These are phyloP conservation scores for Jatropha multifida DNA, from an alignment of 441 rosid genomes.

Conservation along the genomic window DNA sequence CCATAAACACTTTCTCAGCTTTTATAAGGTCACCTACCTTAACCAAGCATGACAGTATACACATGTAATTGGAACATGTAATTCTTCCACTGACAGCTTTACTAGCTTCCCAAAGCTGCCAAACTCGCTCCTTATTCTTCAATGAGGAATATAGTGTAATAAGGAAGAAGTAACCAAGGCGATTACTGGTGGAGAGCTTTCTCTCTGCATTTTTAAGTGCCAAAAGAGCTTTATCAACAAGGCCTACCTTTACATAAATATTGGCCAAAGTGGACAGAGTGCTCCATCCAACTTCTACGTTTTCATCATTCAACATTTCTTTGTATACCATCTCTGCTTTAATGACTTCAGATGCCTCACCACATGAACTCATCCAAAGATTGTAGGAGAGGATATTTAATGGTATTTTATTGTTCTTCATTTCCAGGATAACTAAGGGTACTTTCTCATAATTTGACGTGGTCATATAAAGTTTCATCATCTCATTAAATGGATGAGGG, in stretches of 20 bases:
- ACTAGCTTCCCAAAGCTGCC: slow-evolving; percentile 57
- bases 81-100: slow-evolving; percentile 47
- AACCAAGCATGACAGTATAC: slow-evolving; percentile 53
- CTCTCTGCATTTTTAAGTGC: slow-evolving; percentile 47
- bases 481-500: slow-evolving; percentile 56
- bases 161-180: slow-evolving; percentile 56
- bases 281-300: slow-evolving; percentile 61
- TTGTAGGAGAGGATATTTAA: slow-evolving; percentile 57
- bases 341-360: slow-evolving; percentile 27
- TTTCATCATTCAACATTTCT: slow-evolving; percentile 51
- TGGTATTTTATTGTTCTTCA: slow-evolving; percentile 54
- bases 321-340: slow-evolving; percentile 43
- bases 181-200: slow-evolving; percentile 39
- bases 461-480: slow-evolving; percentile 64
- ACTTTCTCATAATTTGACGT: slow-evolving; percentile 44
- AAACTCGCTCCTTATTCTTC: slow-evolving; percentile 46
- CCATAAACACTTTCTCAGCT: slow-evolving; percentile 49
- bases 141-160: slow-evolving; percentile 46
- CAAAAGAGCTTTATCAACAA: slow-evolving; percentile 39
- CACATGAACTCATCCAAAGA: slow-evolving; percentile 63
- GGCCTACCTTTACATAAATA: slow-evolving; percentile 47
- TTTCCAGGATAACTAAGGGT: slow-evolving; percentile 41
- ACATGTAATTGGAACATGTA: slow-evolving; percentile 55
- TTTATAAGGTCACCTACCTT: slow-evolving; percentile 45
- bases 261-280: slow-evolving; percentile 47